Conservation (phyloP, 2,329 filamentous ascomycete genomes). For the Geoglossum cookeanum region DNA sequence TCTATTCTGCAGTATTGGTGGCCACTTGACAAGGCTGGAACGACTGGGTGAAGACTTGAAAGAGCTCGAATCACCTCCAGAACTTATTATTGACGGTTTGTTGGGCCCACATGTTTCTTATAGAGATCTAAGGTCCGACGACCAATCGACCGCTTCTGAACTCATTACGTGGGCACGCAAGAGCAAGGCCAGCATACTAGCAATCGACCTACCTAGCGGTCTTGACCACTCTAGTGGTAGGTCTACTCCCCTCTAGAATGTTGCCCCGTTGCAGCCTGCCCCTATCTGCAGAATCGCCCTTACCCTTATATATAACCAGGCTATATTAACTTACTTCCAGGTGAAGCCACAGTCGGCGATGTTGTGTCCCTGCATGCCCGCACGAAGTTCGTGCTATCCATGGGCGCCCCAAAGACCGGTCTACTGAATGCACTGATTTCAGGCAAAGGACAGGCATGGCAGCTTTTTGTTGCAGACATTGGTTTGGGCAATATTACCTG, state of each 20-base stretch:
- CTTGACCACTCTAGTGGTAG: slow-evolving; percentile 62
- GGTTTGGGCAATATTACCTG: slow-evolving; percentile 68
- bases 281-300: background rate
- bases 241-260: slow-evolving; percentile 31
- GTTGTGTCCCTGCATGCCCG: slow-evolving; percentile 63
- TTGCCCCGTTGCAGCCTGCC: background rate
- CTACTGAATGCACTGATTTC: slow-evolving; percentile 57
- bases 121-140: slow-evolving; percentile 65
- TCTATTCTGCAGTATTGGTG: slow-evolving; percentile 68
- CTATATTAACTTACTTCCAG: slow-evolving; percentile 14
- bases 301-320: background rate
- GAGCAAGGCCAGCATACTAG: slow-evolving; percentile 61
- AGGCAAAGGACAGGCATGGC: slow-evolving; percentile 43
- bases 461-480: slow-evolving; percentile 69
- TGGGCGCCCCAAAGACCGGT: slow-evolving; percentile 75
- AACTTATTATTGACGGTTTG: slow-evolving; percentile 74
- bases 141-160: slow-evolving; percentile 70
- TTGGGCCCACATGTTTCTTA: slow-evolving; percentile 76
- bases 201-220: slow-evolving; percentile 81
- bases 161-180: slow-evolving; percentile 90
- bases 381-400: slow-evolving; percentile 63
- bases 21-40: slow-evolving; percentile 45
- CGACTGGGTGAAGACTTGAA: slow-evolving; percentile 35
- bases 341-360: slow-evolving; percentile 40
- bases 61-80: slow-evolving; percentile 42